phyloP scores from a whole-genome alignment of 768 basidiomycete genomes.

The Boletus subcaerulescens region DNA sequence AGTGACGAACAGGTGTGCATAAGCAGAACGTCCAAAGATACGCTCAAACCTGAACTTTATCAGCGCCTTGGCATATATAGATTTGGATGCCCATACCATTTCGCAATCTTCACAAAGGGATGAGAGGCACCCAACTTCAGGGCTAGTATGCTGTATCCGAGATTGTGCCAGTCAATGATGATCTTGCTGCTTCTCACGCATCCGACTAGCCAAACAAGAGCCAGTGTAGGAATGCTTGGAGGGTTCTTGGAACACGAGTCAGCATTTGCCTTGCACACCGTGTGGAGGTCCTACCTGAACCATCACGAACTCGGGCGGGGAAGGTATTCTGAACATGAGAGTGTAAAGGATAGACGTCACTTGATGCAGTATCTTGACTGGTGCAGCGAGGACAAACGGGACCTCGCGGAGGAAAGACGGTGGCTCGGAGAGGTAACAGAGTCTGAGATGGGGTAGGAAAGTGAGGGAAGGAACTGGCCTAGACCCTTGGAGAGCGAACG shows the following conservation, averaged over 20 bases:
- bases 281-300: constrained; percentile 66
- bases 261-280: neutral
- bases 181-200: constrained; percentile 72
- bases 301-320: constrained; percentile 80
- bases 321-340: constrained; percentile 55
- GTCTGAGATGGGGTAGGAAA: constrained; percentile 58
- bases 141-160: constrained; percentile 90
- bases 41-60: constrained; percentile 67
- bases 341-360: constrained; percentile 56
- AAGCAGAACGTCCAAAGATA: constrained; percentile 75
- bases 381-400: constrained; percentile 73
- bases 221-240: constrained; percentile 91
- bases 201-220: constrained; percentile 74
- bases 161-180: constrained; percentile 99
- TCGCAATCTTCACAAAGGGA: constrained; percentile 68
- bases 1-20: constrained; percentile 93
- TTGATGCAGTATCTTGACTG: constrained; percentile 78
- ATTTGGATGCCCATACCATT: constrained; percentile 49
- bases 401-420: constrained; percentile 50
- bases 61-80: neutral
- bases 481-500: constrained; percentile 50
- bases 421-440: constrained; percentile 66
- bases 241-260: constrained; percentile 66
- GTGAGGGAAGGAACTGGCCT: constrained; percentile 72
- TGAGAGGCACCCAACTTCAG: constrained; percentile 72